Percentiles rank a stretch among this genome's conserved stretches.
Evolutionary conservation across 1,284 basidiomycete species (phyloP).

Genomic region (Malassezia psittaci): DNA sequence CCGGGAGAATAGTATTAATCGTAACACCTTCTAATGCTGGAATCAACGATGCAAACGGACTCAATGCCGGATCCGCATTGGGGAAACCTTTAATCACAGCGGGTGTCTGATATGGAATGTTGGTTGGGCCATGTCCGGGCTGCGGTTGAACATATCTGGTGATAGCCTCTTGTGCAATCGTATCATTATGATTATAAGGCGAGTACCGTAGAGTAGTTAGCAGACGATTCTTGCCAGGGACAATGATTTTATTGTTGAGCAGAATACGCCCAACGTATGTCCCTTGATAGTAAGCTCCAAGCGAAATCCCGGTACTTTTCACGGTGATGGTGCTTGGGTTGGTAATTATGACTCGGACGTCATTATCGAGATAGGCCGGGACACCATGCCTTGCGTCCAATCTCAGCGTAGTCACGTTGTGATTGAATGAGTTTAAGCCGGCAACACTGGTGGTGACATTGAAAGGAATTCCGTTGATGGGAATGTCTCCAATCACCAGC

Average conservation of each 20-base stretch:
- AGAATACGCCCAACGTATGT: constrained; percentile 49
- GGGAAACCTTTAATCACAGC: constrained; percentile 17
- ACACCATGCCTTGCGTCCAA: not conserved
- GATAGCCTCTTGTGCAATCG: constrained; percentile 53
- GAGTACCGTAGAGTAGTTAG: constrained; percentile 55
- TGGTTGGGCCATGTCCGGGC: constrained; percentile 20
- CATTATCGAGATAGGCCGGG: not conserved
- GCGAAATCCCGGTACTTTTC: constrained; percentile 54
- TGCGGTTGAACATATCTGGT: constrained; percentile 42
- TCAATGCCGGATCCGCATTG: constrained; percentile 50
- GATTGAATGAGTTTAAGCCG: constrained; percentile 49
- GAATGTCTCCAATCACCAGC: constrained; percentile 61
- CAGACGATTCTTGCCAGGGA: constrained; percentile 55
- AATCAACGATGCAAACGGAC: constrained; percentile 58
- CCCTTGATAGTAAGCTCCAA: constrained; percentile 56
- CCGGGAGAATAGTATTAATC: constrained; percentile 54
- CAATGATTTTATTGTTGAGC: constrained; percentile 51
- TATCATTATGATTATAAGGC: constrained; percentile 59
- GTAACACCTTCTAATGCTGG: constrained; percentile 56
- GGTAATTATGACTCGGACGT: constrained; percentile 8
- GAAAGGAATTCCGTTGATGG: constrained; percentile 60
- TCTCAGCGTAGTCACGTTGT: constrained; percentile 50
- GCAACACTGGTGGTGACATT: constrained; percentile 54
- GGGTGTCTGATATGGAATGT: constrained; percentile 9
- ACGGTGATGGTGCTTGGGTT: constrained; percentile 54